Percentiles rank a stretch among this genome's conserved stretches.
phyloP scores from a whole-genome alignment of 192 early-diverging fungal genomes.

The Tieghemiomyces parasiticus region DNA sequence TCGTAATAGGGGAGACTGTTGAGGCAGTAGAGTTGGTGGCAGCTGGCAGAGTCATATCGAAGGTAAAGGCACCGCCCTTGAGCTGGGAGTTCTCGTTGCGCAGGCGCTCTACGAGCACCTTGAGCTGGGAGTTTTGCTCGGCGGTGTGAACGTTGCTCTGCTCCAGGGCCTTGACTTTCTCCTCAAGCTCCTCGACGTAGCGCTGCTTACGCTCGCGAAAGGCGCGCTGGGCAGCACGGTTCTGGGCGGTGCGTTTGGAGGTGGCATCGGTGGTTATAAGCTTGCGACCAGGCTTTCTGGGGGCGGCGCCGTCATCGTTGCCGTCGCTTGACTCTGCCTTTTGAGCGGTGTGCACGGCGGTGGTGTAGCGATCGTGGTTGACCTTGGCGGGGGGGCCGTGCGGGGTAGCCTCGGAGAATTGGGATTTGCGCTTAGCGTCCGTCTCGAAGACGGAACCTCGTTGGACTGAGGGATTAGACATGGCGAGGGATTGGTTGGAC shows the following conservation, averaged over 20 bases:
- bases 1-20: no score
- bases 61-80: not conserved
- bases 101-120: conserved; percentile 20
- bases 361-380: not conserved
- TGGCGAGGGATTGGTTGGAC: no score
- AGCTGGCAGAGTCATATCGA: not conserved
- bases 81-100: conserved; percentile 18
- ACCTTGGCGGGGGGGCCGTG: not conserved
- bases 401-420: not conserved
- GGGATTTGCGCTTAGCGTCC: not conserved
- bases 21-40: not conserved
- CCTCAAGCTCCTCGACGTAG: conserved; percentile 68
- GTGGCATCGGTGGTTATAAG: conserved; percentile 35
- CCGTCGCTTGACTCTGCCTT: conserved; percentile 15
- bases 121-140: conserved; percentile 25
- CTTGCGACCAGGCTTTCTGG: conserved; percentile 45
- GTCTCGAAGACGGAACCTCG: no score
- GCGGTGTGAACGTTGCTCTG: conserved; percentile 35
- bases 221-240: conserved; percentile 78
- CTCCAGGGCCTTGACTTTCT: conserved; percentile 49
- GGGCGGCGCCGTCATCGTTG: conserved; percentile 26
- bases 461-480: no score
- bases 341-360: not conserved
- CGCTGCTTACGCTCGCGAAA: conserved; percentile 76
- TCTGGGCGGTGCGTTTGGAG: conserved; percentile 73